Evolutionary conservation across 2,329 filamentous ascomycete species (phyloP).

Genomic region (Podosphaera xanthii): DNA sequence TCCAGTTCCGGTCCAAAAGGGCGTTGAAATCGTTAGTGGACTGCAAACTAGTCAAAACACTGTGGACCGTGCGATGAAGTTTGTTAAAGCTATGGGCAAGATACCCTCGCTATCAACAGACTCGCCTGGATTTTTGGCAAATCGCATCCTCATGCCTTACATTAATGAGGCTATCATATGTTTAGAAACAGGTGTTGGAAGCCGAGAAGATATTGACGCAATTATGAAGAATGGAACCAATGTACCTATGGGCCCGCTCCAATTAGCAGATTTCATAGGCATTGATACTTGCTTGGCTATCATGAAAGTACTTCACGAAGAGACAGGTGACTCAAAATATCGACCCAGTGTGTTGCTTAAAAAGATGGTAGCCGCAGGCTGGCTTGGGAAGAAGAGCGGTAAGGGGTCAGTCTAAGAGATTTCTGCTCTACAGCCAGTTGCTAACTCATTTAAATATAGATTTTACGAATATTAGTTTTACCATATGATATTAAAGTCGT

Average conservation of each 20-base stretch:
- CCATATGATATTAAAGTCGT: background rate
- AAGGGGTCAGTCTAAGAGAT: conserved; percentile 33
- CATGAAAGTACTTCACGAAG: conserved; percentile 80
- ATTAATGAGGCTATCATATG: conserved; percentile 97
- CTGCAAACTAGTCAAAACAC: conserved; percentile 75
- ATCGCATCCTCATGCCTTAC: conserved; percentile 95
- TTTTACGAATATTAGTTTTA: conserved; percentile 16
- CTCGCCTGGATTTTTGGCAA: conserved; percentile 82
- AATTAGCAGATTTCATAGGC: conserved; percentile 90
- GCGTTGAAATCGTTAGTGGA: conserved; percentile 90
- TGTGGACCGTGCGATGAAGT: conserved; percentile 57
- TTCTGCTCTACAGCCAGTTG: background rate
- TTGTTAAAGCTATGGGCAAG: conserved; percentile 87
- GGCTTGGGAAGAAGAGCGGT: conserved; percentile 91
- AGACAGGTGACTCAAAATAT: conserved; percentile 93
- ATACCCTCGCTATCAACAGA: conserved; percentile 71
- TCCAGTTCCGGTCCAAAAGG: conserved; percentile 87
- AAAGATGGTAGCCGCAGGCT: conserved; percentile 96
- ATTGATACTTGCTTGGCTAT: conserved; percentile 90
- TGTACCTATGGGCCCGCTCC: conserved; percentile 89
- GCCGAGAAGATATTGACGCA: conserved; percentile 74
- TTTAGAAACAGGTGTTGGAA: conserved; percentile 76
- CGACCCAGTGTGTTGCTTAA: conserved; percentile 64
- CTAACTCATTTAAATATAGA: conserved; percentile 8
- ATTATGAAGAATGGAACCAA: conserved; percentile 99